Conservation (phyloP, 2,329 filamentous ascomycete species). For the Colletotrichum higginsianum region DNA sequence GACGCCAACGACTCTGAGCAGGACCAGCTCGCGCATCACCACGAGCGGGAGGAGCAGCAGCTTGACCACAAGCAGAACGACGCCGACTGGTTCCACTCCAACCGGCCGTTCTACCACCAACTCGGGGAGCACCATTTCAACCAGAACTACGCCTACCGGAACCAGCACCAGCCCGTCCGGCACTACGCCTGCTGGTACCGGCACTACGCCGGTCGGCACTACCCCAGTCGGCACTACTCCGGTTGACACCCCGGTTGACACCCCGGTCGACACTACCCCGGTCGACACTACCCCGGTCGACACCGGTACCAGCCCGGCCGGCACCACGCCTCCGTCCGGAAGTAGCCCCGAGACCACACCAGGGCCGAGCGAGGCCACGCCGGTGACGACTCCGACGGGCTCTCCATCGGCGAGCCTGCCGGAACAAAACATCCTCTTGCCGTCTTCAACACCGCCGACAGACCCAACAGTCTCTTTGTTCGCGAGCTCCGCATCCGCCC, state of each 20-base stretch:
- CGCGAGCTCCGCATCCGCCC: not conserved
- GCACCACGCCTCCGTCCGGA: not conserved
- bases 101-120: not conserved
- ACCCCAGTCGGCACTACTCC: not conserved
- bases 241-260: too few species aligned
- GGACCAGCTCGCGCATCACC: too few species aligned
- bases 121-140: not conserved
- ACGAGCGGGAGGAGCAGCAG: not conserved
- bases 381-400: not conserved
- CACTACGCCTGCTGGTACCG: not conserved
- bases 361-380: not conserved
- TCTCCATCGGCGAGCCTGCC: not conserved
- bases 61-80: not conserved
- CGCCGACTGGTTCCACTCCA: not conserved
- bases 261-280: not conserved
- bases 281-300: not conserved
- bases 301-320: not conserved
- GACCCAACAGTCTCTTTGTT: not conserved
- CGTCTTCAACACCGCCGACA: not conserved
- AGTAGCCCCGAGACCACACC: not conserved
- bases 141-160: not conserved
- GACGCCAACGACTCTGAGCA: not conserved
- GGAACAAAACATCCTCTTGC: not conserved
- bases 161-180: not conserved
- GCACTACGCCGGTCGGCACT: not conserved